phyloP scores from a whole-genome alignment of 23 red algal species.

The Cyanidioschyzon merolae region DNA sequence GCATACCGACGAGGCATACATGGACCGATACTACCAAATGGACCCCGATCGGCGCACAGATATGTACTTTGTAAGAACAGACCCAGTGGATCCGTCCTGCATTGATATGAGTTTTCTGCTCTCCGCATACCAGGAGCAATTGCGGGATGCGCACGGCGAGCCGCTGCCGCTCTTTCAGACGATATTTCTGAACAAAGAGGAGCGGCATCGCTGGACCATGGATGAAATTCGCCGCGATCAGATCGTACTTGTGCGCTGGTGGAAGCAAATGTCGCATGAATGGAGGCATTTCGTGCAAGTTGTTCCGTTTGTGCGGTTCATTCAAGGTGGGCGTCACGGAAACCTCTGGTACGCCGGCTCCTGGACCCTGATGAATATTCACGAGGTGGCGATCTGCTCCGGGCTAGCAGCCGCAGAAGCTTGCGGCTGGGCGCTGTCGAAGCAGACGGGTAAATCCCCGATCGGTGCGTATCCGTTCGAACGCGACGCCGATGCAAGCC shows the following conservation, averaged over 20 bases:
- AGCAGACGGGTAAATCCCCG: neutral
- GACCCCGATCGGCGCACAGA: neutral
- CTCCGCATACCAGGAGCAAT: constrained; percentile 23
- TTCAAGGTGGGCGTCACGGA: constrained; percentile 12
- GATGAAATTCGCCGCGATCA: neutral
- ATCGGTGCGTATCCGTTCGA: neutral
- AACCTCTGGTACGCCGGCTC: constrained; percentile 22
- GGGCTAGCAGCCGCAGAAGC: constrained; percentile 24
- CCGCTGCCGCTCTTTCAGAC: constrained; percentile 25
- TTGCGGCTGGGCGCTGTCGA: neutral
- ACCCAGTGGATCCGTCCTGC: constrained; percentile 1
- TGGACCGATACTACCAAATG: constrained; percentile 19
- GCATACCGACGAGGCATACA: constrained; percentile 28
- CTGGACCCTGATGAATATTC: constrained; percentile 27
- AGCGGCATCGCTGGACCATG: constrained; percentile 15
- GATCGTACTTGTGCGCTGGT: constrained; percentile 1
- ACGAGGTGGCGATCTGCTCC: constrained; percentile 24
- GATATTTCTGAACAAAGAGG: constrained; percentile 20
- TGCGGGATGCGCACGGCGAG: neutral
- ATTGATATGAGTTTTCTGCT: constrained; percentile 38
- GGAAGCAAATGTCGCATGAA: constrained; percentile 27
- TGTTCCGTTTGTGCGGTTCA: constrained; percentile 19
- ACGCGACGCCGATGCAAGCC: neutral
- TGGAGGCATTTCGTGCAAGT: constrained; percentile 29
- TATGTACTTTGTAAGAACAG: constrained; percentile 28